A percentile compares a stretch with the other conserved stretches of the same genome.
Conservation (phyloP, 306 rosid species). For the Quercus glauca region DNA sequence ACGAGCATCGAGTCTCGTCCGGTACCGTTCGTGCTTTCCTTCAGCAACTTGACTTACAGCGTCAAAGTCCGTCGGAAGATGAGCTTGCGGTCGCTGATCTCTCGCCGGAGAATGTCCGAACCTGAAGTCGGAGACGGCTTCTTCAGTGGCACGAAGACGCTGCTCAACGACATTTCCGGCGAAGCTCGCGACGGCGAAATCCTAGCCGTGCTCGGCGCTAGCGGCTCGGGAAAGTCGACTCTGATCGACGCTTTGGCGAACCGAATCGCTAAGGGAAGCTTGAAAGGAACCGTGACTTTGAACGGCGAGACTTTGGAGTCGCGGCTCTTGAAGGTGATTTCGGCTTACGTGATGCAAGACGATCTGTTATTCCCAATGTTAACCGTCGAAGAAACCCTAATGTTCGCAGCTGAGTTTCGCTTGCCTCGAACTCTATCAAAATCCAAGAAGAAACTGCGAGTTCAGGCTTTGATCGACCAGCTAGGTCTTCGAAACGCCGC, state of each 20-base stretch:
- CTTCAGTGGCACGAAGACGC: conserved; percentile 54
- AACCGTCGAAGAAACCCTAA: conserved; percentile 88
- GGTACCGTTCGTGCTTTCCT: conserved; percentile 69
- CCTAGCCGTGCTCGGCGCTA: conserved; percentile 87
- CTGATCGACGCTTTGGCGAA: conserved; percentile 88
- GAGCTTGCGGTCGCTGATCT: conserved; percentile 25
- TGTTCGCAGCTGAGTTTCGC: conserved; percentile 88
- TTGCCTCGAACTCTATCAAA: conserved; percentile 66
- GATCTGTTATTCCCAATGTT: conserved; percentile 95
- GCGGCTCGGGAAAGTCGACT: conserved; percentile 94
- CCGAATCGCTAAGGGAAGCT: conserved; percentile 76
- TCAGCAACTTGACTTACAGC: conserved; percentile 69
- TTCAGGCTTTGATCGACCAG: conserved; percentile 81
- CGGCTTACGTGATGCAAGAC: conserved; percentile 97
- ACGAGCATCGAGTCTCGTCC: conserved; percentile 45
- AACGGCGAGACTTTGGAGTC: conserved; percentile 83
- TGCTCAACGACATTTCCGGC: conserved; percentile 77
- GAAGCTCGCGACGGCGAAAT: conserved; percentile 92
- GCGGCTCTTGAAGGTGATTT: conserved; percentile 70
- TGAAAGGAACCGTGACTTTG: conserved; percentile 69
- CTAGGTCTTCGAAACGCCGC: conserved; percentile 83
- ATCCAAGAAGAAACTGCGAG: conserved; percentile 78
- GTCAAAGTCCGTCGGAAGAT: conserved; percentile 60
- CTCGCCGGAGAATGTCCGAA: not conserved
- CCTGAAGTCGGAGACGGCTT: conserved; percentile 38